Base-by-base conservation (phyloP, 2,329 filamentous ascomycete species). In the Madurella fahalii region DNA sequence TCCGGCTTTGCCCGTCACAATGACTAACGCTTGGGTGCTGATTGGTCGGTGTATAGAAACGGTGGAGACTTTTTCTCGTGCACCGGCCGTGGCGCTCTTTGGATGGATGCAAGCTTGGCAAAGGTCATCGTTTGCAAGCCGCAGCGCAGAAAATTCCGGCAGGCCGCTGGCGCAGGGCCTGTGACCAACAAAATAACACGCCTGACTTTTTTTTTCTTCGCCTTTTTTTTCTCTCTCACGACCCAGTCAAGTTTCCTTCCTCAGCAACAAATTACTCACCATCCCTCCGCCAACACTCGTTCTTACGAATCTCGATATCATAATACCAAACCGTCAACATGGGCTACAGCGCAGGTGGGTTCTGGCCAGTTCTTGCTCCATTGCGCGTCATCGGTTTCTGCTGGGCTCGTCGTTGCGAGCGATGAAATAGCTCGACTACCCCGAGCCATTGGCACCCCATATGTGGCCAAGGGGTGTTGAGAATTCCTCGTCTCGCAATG, bases 311-410 rank as follows among this genome's bases (percentile, higher is more conserved):
- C 39, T 57, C 16, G 41, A 45, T 47, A 43, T 46, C 40, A 31
- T 42, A 52, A 54, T 51, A 55, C 16, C 42, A 47, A 67, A 64
- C 59, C 61, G 57, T 59, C 68, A 72, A 67, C 51, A 73, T 73
- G 71, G 58, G 58, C 63, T 72, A 71, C 70, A 67, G 68, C 57
- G 61, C 67, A 50, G 71, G 71, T 73, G 71, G 32, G 71, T 71
- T 15, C 17, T 41, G 41, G 12, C 13, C 44, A 47, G 41, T 40
- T 31, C 13, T 31, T 31, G n/a, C 31, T 39, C 25, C 17, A 40
- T 47, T 53, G 48, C 50, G 39, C 18, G 37, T 39, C n/a, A 16
- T 45, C 47, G 52, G 39, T 50, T 45, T 40, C 55, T 20, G n/a
- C 40, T 25, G 47, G 40, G 32, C 13, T 20, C 50, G 39, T 40